phyloP scores from a whole-genome alignment of 2,329 filamentous ascomycete genomes.

The Fusarium buxicola region DNA sequence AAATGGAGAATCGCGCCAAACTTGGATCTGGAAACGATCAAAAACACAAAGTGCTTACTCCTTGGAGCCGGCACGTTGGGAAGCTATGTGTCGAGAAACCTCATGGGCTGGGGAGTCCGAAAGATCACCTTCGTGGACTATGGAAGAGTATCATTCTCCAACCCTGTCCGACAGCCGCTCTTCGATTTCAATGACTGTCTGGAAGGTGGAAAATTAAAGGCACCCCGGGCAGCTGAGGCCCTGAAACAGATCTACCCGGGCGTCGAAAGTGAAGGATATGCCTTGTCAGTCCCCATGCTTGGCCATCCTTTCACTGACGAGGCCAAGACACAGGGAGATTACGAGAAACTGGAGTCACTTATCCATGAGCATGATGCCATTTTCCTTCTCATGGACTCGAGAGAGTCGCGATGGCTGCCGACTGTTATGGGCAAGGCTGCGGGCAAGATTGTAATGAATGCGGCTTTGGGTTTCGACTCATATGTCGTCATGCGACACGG shows the following conservation, averaged over 20 bases:
- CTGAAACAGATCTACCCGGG: conserved; percentile 91
- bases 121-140: conserved; percentile 98
- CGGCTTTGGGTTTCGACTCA: conserved; percentile 94
- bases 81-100: conserved; percentile 89
- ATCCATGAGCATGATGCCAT: conserved; percentile 90
- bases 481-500: conserved; percentile 98
- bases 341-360: conserved; percentile 77
- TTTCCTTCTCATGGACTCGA: conserved; percentile 96
- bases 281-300: conserved; percentile 92
- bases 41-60: conserved; percentile 88
- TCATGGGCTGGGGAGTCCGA: conserved; percentile 95
- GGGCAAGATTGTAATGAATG: conserved; percentile 96
- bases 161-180: conserved; percentile 93
- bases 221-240: conserved; percentile 80
- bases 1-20: conserved; percentile 96
- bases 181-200: conserved; percentile 92
- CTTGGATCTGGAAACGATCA: conserved; percentile 88
- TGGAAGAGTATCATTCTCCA: conserved; percentile 92
- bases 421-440: conserved; percentile 95
- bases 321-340: conserved; percentile 76
- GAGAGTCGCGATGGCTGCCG: conserved; percentile 94
- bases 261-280: conserved; percentile 82
- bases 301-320: conserved; percentile 87
- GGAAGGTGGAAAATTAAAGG: conserved; percentile 86
- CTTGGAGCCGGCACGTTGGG: conserved; percentile 94